A percentile compares a stretch with the other conserved stretches of the same genome.
Evolutionary conservation across 1,284 basidiomycete genomes (phyloP).

Genomic region (Pterula multifida): DNA sequence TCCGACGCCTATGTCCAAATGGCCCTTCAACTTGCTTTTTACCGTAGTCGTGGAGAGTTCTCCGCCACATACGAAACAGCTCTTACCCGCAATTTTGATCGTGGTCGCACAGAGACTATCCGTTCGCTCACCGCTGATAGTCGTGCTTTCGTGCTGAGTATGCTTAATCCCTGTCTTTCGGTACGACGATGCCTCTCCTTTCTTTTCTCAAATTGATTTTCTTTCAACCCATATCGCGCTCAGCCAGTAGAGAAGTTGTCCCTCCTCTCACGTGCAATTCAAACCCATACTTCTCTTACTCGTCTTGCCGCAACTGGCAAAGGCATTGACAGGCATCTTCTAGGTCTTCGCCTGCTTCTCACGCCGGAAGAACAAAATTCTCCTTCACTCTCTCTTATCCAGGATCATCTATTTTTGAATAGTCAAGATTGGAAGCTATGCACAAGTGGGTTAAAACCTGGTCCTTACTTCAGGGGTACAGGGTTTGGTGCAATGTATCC

Average conservation of each 20-base stretch:
- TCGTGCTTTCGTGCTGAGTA: slow-evolving; percentile 69
- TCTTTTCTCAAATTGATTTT: slow-evolving; percentile 3
- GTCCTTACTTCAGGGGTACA: slow-evolving; percentile 82
- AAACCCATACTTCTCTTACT: slow-evolving; percentile 66
- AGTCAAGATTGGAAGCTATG: slow-evolving; percentile 87
- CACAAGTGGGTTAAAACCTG: slow-evolving; percentile 85
- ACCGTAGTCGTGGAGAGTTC: slow-evolving; percentile 64
- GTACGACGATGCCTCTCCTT: slow-evolving; percentile 22
- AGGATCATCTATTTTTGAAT: slow-evolving; percentile 68
- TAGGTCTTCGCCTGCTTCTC: slow-evolving; percentile 72
- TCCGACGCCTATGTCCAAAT: slow-evolving; percentile 92
- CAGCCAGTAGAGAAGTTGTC: slow-evolving; percentile 34
- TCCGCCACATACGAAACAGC: slow-evolving; percentile 95
- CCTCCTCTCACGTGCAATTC: slow-evolving; percentile 59
- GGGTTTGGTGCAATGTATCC: slow-evolving; percentile 45
- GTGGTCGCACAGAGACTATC: slow-evolving; percentile 90
- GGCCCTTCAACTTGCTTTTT: slow-evolving; percentile 90
- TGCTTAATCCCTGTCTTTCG: slow-evolving; percentile 42
- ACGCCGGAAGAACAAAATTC: slow-evolving; percentile 24
- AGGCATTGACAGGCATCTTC: slow-evolving; percentile 87
- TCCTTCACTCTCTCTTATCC: slow-evolving; percentile 41
- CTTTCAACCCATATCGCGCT: not conserved
- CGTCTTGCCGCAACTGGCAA: slow-evolving; percentile 74
- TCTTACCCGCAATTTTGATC: slow-evolving; percentile 82
- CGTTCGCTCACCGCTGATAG: slow-evolving; percentile 71